Evolutionary conservation across 257 asterid genomes (phyloP).

Genomic region (Ilex aquifolium): DNA sequence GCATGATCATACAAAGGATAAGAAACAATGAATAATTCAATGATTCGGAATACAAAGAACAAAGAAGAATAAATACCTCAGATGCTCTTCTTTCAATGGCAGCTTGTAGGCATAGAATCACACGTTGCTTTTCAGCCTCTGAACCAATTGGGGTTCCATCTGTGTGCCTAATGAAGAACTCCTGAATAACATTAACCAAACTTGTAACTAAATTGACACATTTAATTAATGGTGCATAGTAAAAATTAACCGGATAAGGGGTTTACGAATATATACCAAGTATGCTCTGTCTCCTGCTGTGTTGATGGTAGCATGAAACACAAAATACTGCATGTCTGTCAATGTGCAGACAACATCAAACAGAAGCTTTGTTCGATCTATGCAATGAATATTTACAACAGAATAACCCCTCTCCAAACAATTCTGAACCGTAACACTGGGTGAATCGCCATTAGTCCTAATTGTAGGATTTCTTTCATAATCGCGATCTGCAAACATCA

Average conservation of each 20-base stretch:
- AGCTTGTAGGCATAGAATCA: constrained; percentile 69
- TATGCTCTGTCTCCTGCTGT: constrained; percentile 58
- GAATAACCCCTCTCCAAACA: constrained; percentile 85
- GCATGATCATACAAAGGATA: neutral
- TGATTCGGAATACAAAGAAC: neutral
- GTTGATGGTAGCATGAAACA: constrained; percentile 79
- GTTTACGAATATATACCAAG: constrained; percentile 38
- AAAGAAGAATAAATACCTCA: constrained; percentile 31
- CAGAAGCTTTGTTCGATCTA: constrained; percentile 76
- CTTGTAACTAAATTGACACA: neutral
- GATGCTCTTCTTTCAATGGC: constrained; percentile 56
- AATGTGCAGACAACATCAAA: constrained; percentile 87
- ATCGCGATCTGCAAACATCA: constrained; percentile 94
- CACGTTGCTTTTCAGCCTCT: constrained; percentile 83
- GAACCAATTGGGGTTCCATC: constrained; percentile 82
- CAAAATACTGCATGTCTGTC: constrained; percentile 85
- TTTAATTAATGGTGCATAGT: too few species aligned
- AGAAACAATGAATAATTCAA: neutral
- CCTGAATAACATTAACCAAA: constrained; percentile 36
- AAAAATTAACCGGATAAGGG: neutral
- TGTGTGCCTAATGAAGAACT: constrained; percentile 71
- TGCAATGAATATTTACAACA: constrained; percentile 66
- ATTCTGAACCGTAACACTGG: constrained; percentile 61
- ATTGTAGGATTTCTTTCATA: constrained; percentile 55
- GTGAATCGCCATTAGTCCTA: constrained; percentile 30